Evolutionary conservation across 768 basidiomycete genomes (phyloP).

Genomic region (Rhodocollybia butyracea): DNA sequence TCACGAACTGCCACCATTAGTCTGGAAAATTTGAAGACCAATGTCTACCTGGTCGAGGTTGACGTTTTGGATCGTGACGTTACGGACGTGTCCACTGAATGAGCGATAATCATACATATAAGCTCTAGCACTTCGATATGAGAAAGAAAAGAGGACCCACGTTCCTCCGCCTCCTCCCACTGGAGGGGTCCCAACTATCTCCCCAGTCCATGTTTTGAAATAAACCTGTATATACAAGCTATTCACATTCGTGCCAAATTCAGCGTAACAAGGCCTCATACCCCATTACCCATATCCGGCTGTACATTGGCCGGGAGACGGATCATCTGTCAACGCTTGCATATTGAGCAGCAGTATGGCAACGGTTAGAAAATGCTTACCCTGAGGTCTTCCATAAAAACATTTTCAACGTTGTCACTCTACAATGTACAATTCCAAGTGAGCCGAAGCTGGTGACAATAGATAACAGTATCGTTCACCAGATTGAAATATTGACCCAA

Average conservation of each 20-base stretch:
- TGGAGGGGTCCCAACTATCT: slow-evolving; percentile 48
- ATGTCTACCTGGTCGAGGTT: slow-evolving; percentile 42
- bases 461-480: too few species aligned
- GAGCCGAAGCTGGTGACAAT: too few species aligned
- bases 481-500: slow-evolving; percentile 54
- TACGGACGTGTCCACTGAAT: slow-evolving; percentile 15
- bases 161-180: slow-evolving; percentile 54
- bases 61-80: slow-evolving; percentile 40
- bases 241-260: background rate
- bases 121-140: too few species aligned
- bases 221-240: slow-evolving; percentile 35
- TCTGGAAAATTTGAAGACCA: slow-evolving; percentile 49
- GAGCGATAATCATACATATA: background rate
- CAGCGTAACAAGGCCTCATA: slow-evolving; percentile 17
- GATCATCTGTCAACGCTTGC: slow-evolving; percentile 26
- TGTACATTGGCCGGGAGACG: slow-evolving; percentile 46
- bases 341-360: too few species aligned
- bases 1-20: slow-evolving; percentile 45
- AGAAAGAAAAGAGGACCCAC: slow-evolving; percentile 20
- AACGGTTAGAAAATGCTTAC: slow-evolving; percentile 20
- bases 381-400: slow-evolving; percentile 44
- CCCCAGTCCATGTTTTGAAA: slow-evolving; percentile 55
- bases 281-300: slow-evolving; percentile 54
- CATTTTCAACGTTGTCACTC: slow-evolving; percentile 54
- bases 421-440: too few species aligned